Base-by-base conservation (phyloP, 768 basidiomycete genomes). In the Tubosaeta sp. region DNA sequence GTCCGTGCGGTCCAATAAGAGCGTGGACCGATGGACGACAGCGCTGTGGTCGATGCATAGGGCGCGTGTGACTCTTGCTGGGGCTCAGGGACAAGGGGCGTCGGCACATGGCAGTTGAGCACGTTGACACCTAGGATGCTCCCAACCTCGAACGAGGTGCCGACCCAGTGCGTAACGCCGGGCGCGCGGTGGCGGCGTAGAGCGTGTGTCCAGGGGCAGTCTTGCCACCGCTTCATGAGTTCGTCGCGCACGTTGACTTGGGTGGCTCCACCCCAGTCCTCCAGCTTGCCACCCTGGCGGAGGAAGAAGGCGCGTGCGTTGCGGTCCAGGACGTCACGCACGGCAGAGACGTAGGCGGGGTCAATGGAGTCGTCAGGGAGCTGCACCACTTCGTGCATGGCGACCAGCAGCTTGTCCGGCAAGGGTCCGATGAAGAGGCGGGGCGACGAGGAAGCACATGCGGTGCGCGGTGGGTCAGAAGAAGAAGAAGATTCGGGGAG, bases 391-490 rank as follows among this genome's bases (percentile, higher is more conserved):
- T 63, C 65, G 56, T 80, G 74, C 42, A 71, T 67, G 46, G 65
- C 67, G 4, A 69, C 69, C 50, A 81, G 68, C 51, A 82, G 73
- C 51, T 76, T 80, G 61, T 85, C 82, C 12, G 88, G 88, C 74
- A 91, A 76, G 4, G 89, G 86, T 0, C 90, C 90, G 41, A 92
- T 74, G 68, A 91, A 91, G 48, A 85, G 66, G 29, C 90, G 78
- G 46, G 46, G 25, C 16, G 46, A 19, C 4, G 33, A 34, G 7
- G 33, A 4, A 3, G 43, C n/a, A 25, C 42, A 26, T 26, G 25
- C 10, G 39, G 38, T 17, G 37, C 9, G 17, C 10, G 10, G 38
- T 39, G 17, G 3, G 22, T 25, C 39, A 5, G 39, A 22, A 26
- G 52, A 34, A 26, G 52, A 34, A 5, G 52, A 44, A 16, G 57